Evolutionary conservation across 768 basidiomycete genomes (phyloP), one percentile per base, ranked within the genome.

Genomic region (Tremella fuciformis): DNA sequence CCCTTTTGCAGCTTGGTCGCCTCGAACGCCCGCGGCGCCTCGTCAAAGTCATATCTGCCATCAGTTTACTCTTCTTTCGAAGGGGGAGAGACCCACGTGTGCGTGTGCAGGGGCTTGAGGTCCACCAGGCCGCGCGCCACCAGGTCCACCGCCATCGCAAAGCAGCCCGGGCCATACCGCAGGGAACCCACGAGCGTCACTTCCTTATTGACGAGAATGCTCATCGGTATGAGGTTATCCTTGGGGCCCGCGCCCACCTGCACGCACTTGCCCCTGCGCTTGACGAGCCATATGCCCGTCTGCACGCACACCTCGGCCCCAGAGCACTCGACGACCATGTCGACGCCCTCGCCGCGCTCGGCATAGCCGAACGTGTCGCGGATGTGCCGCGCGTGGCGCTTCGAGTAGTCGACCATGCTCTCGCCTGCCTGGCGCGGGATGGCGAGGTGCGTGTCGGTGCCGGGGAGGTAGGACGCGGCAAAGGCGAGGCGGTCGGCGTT

Each of bases 251-350:
- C 2, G 29, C 53, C 18, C n/a, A 57, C 58, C 58, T 60, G 58
- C 13, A 60, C 46, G 40, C 44, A 57, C 8, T 24, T 59, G 2
- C 59, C 63, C 15, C 55, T 38, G 8, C 63, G 77, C 78, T 85
- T 87, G 59, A 83, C 86, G 47, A 93, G 77, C 71, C 83, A 82
- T 61, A 90, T 78, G 8, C 83, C 89, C 21, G 88, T 91, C 75
- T 90, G 89, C 62, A 94, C 88, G 47, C 89, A 93, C 9, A 85
- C 85, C 76, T 93, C 89, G 2, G 91, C 91, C 29, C 92, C 91
- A 57, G 88, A 89, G 19, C 89, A 89, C 69, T 96, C 92, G 46
- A 94, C 79, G 57, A 93, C 86, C 34, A 93, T 79, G 78, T 94
- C 90, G 60, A 94, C 84, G 2, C 83, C 81, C 9, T 81, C 80